phyloP scores from a whole-genome alignment of 148 eudicot genomes.

The Fagopyrum homotropicum region DNA sequence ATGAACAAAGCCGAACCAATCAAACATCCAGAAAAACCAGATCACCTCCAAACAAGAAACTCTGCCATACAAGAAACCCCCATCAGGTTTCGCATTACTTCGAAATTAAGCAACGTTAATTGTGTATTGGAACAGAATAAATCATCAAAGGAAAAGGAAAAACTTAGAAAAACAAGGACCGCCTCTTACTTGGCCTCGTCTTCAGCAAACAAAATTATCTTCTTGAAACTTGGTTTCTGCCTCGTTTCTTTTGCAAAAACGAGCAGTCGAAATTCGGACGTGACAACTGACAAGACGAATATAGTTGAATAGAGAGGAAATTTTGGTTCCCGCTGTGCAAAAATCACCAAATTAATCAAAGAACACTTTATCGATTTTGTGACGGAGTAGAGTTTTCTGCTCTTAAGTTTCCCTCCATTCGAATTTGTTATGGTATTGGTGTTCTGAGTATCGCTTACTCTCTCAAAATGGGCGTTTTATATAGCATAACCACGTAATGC shows the following conservation, averaged over 20 bases:
- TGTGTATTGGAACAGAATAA: not conserved
- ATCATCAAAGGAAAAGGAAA: not conserved
- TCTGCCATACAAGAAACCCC: not conserved
- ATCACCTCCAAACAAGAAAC: conserved; percentile 6
- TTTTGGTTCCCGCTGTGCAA: conserved; percentile 1
- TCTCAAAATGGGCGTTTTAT: conserved; percentile 6
- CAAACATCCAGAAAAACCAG: conserved; percentile 2
- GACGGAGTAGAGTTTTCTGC: not conserved
- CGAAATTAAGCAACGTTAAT: conserved; percentile 9
- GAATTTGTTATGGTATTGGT: conserved; percentile 4
- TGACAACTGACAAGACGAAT: not conserved
- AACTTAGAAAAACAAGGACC: not conserved
- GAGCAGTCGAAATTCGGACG: conserved; percentile 4
- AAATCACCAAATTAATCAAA: not conserved
- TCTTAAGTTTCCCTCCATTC: not conserved
- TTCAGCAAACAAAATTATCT: conserved; percentile 1
- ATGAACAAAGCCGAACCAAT: conserved; percentile 1
- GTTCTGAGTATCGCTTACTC: conserved; percentile 7
- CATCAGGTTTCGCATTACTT: conserved; percentile 5
- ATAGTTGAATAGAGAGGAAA: conserved; percentile 2
- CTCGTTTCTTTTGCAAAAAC: not conserved
- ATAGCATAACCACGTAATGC: not conserved
- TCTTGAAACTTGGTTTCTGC: not conserved
- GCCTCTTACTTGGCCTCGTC: conserved; percentile 6
- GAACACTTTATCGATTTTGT: conserved; percentile 11